Conservation (phyloP, 352 stramenopile species). For the Pythium aphanidermatum region DNA sequence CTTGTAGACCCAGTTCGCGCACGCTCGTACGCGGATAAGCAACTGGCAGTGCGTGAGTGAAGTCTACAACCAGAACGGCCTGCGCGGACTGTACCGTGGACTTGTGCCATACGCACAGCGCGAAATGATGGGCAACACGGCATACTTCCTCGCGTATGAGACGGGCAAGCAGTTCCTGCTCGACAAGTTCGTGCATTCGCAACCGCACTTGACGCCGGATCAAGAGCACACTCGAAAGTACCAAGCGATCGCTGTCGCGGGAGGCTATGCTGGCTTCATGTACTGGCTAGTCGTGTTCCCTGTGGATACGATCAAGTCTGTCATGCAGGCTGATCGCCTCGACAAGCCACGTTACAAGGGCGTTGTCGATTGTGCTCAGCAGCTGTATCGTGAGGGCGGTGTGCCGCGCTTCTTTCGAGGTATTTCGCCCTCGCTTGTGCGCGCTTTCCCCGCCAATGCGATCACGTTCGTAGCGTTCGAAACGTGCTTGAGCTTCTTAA, state of each 20-base stretch:
- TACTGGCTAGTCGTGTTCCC: constrained; percentile 82
- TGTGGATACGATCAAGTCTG: constrained; percentile 79
- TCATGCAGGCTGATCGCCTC: constrained; percentile 72
- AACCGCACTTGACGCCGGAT: constrained; percentile 36
- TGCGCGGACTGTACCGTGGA: constrained; percentile 72
- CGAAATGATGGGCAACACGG: constrained; percentile 82
- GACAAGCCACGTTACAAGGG: constrained; percentile 63
- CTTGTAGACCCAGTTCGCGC: constrained; percentile 45
- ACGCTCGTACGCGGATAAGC: constrained; percentile 49
- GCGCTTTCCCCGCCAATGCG: constrained; percentile 76
- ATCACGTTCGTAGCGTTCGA: constrained; percentile 84
- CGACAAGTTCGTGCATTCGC: constrained; percentile 39
- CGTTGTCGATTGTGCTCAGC: constrained; percentile 55
- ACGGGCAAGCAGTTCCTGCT: constrained; percentile 56
- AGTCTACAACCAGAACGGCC: constrained; percentile 50
- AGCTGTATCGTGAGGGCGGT: constrained; percentile 68
- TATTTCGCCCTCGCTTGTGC: constrained; percentile 70
- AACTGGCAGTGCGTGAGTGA: constrained; percentile 69
- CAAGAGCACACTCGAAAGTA: constrained; percentile 60
- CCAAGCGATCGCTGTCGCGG: constrained; percentile 62
- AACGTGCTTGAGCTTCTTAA: constrained; percentile 68
- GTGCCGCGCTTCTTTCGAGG: constrained; percentile 67
- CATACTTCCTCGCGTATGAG: constrained; percentile 84
- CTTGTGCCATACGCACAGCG: constrained; percentile 53
- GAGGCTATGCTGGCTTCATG: constrained; percentile 75